Percentiles rank a stretch among this genome's conserved stretches.
Conservation (phyloP, 371 early-diverging fungal species). For the Rhizopus sp. region DNA sequence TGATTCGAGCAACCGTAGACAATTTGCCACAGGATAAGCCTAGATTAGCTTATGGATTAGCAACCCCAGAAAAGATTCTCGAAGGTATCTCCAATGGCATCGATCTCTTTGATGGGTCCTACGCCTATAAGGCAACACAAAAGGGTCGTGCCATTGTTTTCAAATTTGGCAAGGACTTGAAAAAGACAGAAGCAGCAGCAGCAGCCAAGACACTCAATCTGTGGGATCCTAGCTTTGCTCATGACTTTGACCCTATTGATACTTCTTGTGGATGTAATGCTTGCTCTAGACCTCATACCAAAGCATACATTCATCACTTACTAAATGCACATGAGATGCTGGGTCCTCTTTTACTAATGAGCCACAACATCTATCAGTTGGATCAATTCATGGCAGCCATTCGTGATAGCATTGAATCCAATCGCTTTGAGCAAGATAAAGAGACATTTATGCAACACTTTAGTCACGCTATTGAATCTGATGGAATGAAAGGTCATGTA, state of each 20-base stretch:
- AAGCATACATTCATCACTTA: constrained; percentile 79
- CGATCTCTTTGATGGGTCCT: constrained; percentile 75
- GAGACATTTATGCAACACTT: constrained; percentile 51
- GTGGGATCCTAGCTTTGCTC: constrained; percentile 52
- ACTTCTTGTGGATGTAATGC: constrained; percentile 66
- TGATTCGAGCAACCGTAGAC: constrained; percentile 37
- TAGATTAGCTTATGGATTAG: constrained; percentile 48
- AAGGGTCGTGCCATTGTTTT: constrained; percentile 46
- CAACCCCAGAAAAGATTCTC: constrained; percentile 60
- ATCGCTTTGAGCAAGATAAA: constrained; percentile 51
- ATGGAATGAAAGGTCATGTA: constrained; percentile 35
- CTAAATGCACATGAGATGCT: constrained; percentile 80
- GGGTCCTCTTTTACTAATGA: constrained; percentile 74
- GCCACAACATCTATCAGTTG: constrained; percentile 72
- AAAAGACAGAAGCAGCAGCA: background rate
- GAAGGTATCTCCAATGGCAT: constrained; percentile 63
- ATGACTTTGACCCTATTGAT: constrained; percentile 64
- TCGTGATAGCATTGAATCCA: constrained; percentile 58
- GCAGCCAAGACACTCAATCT: constrained; percentile 50
- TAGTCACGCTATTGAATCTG: constrained; percentile 29
- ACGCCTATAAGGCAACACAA: constrained; percentile 48
- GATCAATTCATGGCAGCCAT: constrained; percentile 63
- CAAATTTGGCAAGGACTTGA: constrained; percentile 32
- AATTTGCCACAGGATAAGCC: constrained; percentile 49
- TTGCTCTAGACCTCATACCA: constrained; percentile 67